A percentile compares a stretch with the other conserved stretches of the same genome.
Conservation (phyloP, 2,329 filamentous ascomycete species). For the Ophiocordyceps camponoti-leonardi region DNA sequence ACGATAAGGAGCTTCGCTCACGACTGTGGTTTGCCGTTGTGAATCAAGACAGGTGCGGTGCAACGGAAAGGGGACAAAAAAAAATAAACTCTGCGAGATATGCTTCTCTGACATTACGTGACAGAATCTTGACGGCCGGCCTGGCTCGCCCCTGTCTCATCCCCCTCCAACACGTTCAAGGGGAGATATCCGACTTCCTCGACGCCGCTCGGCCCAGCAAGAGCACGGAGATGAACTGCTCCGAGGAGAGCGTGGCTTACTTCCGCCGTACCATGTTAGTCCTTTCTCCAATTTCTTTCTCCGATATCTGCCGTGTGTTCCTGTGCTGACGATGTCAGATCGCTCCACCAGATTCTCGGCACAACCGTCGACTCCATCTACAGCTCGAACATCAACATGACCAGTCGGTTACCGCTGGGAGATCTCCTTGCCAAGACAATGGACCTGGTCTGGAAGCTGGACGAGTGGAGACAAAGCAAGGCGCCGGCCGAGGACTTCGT, state of each 20-base stretch:
- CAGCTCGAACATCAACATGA: slow-evolving; percentile 6
- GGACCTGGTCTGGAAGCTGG: slow-evolving; percentile 5
- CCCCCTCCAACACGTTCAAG: slow-evolving; percentile 3
- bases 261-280: slow-evolving; percentile 7
- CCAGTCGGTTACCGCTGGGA: slow-evolving; percentile 1
- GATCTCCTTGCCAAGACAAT: slow-evolving; percentile 6
- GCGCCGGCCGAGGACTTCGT: not conserved
- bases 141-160: slow-evolving; percentile 8
- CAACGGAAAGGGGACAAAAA: not conserved
- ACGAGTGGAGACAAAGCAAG: slow-evolving; percentile 3
- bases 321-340: slow-evolving; percentile 1
- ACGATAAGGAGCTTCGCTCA: slow-evolving; percentile 10
- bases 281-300: not conserved
- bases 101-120: not conserved
- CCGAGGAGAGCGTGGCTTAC: slow-evolving; percentile 3
- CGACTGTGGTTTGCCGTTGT: slow-evolving; percentile 14
- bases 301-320: too few relatives aligned
- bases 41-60: slow-evolving; percentile 11
- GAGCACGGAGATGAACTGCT: not conserved
- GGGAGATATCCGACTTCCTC: slow-evolving; percentile 2
- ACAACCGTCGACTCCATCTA: slow-evolving; percentile 6
- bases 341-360: slow-evolving; percentile 7
- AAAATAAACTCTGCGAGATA: not conserved
- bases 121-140: slow-evolving; percentile 6
- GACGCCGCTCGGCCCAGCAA: slow-evolving; percentile 1